A percentile compares a stretch with the other conserved stretches of the same genome.
These are phyloP conservation scores for Xylariaceae sp. DNA, from an alignment of 2,329 filamentous ascomycete species.

Conservation along the genomic window DNA sequence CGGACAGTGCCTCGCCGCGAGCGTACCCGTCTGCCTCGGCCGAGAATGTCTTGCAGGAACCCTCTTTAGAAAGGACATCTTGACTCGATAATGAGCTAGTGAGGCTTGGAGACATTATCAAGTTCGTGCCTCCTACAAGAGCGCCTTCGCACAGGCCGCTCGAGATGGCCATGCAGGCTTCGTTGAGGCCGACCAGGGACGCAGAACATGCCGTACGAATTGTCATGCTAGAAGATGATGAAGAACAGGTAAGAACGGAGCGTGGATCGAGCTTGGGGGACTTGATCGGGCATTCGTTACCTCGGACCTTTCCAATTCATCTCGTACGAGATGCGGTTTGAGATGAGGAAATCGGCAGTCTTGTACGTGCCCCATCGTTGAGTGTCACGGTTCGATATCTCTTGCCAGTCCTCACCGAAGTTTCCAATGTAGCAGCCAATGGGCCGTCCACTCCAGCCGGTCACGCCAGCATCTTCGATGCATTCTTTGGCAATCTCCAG, in stretches of 20 bases:
- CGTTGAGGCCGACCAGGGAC: constrained; percentile 13
- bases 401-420: constrained; percentile 10
- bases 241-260: too few species aligned
- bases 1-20: constrained; percentile 42
- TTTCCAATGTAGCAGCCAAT: constrained; percentile 7
- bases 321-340: constrained; percentile 19
- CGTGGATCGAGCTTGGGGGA: too few species aligned
- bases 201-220: constrained; percentile 19
- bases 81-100: too few species aligned
- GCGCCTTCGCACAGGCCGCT: constrained; percentile 14
- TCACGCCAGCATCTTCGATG: constrained; percentile 11
- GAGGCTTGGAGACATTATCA: constrained; percentile 10
- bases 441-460: constrained; percentile 3
- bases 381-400: constrained; percentile 10
- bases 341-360: constrained; percentile 13
- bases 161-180: constrained; percentile 16
- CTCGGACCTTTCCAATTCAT: constrained; percentile 22
- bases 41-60: constrained; percentile 31
- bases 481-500: constrained; percentile 12
- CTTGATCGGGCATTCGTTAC: too few species aligned
- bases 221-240: constrained; percentile 9
- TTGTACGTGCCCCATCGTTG: constrained; percentile 11
- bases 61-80: too few species aligned
- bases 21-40: constrained; percentile 44
- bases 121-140: constrained; percentile 14